These are phyloP conservation scores for Penicillium paxilli DNA, from an alignment of 495 filamentous ascomycete genomes.

Conservation along the genomic window DNA sequence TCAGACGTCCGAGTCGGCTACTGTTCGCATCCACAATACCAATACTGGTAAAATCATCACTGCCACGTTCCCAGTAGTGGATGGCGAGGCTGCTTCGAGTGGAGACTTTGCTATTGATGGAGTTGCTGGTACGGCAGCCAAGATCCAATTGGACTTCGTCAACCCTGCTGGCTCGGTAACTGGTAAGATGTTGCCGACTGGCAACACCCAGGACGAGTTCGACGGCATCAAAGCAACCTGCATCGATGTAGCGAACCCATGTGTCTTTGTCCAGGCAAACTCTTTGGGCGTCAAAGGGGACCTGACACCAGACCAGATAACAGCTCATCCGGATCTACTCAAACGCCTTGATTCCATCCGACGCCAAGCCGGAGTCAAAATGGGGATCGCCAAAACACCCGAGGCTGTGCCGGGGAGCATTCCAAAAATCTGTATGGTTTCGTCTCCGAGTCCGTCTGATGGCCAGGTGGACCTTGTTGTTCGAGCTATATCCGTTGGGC, in stretches of 20 bases:
- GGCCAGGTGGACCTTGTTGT: background rate
- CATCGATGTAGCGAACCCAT: background rate
- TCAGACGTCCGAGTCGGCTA: background rate
- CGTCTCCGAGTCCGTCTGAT: background rate
- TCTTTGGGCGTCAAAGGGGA: background rate
- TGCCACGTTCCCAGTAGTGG: background rate
- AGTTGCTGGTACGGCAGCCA: background rate
- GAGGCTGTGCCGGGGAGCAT: background rate
- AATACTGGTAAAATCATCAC: background rate
- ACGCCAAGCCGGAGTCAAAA: background rate
- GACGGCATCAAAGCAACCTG: background rate
- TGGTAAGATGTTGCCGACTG: background rate
- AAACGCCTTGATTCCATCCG: background rate
- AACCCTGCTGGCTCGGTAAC: background rate
- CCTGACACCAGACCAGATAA: background rate
- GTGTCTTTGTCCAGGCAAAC: background rate
- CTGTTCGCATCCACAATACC: background rate
- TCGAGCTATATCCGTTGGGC: background rate
- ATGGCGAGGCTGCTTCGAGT: background rate
- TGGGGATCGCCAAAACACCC: background rate
- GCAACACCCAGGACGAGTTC: background rate
- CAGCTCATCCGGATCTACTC: background rate
- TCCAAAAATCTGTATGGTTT: background rate
- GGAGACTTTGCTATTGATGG: background rate
- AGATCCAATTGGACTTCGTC: background rate